phyloP scores from a whole-genome alignment of 192 early-diverging fungal species.

The Phycomyces nitens region DNA sequence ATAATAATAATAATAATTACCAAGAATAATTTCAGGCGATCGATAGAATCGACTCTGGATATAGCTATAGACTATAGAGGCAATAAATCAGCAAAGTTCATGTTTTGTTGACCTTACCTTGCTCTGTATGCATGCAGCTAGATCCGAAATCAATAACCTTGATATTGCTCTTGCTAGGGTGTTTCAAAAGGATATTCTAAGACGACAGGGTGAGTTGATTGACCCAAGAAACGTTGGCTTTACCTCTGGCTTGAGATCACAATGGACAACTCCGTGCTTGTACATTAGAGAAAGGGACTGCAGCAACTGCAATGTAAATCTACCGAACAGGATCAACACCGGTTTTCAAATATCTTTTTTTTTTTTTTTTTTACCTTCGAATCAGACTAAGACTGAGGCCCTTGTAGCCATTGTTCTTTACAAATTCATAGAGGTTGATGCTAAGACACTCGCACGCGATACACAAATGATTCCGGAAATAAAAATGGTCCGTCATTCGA shows the following conservation, averaged over 20 bases:
- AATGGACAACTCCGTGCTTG: slow-evolving; percentile 82
- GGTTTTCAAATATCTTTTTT: too few species aligned
- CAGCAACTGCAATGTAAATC: slow-evolving; percentile 80
- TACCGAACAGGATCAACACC: slow-evolving; percentile 40
- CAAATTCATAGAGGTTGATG: slow-evolving; percentile 96
- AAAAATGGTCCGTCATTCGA: slow-evolving; percentile 89
- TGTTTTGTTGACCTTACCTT: slow-evolving; percentile 26
- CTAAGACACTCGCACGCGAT: slow-evolving; percentile 92
- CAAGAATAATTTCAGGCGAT: slow-evolving; percentile 96
- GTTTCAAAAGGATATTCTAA: slow-evolving; percentile 79
- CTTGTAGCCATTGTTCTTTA: slow-evolving; percentile 88
- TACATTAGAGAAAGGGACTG: slow-evolving; percentile 74
- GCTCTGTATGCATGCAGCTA: slow-evolving; percentile 88
- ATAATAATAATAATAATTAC: slow-evolving; percentile 2
- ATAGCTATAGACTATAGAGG: slow-evolving; percentile 82
- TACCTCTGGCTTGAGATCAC: slow-evolving; percentile 96
- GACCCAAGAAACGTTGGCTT: slow-evolving; percentile 40
- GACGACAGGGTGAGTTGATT: not conserved
- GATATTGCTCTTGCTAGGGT: slow-evolving; percentile 68
- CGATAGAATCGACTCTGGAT: slow-evolving; percentile 97
- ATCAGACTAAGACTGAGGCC: slow-evolving; percentile 82
- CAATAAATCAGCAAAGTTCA: not conserved
- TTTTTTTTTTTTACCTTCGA: slow-evolving; percentile 49
- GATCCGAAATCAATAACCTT: slow-evolving; percentile 99
- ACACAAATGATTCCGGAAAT: slow-evolving; percentile 95